These are phyloP conservation scores for Fusarium multiceps DNA, from an alignment of 2,329 filamentous ascomycete species.

Conservation along the genomic window DNA sequence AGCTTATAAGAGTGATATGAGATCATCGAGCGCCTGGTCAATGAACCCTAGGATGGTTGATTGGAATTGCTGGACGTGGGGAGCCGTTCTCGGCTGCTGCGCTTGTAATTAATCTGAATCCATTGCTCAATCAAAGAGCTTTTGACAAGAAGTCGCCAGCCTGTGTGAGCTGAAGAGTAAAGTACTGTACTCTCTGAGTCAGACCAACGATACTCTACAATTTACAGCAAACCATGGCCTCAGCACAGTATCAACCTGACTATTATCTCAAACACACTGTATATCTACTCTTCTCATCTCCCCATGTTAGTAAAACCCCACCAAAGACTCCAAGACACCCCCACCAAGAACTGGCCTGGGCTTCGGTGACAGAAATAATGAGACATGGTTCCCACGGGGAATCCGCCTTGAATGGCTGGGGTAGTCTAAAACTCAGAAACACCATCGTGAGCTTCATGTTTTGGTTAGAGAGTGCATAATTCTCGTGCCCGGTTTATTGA, in stretches of 20 bases:
- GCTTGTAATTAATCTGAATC: conserved; percentile 27
- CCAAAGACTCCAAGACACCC: conserved; percentile 34
- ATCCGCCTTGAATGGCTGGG: conserved; percentile 27
- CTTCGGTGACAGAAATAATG: conserved; percentile 30
- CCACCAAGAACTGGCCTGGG: conserved; percentile 33
- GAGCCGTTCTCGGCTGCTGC: conserved; percentile 28
- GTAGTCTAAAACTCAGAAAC: background rate
- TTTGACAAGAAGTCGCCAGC: conserved; percentile 8
- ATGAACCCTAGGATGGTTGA: conserved; percentile 13
- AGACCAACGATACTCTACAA: background rate
- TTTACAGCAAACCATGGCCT: background rate
- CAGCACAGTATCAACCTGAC: conserved; percentile 7
- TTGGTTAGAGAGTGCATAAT: background rate
- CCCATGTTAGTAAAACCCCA: conserved; percentile 36
- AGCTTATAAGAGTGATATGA: conserved; percentile 17
- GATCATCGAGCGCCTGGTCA: conserved; percentile 18
- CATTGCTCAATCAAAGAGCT: conserved; percentile 32
- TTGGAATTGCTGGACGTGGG: conserved; percentile 42
- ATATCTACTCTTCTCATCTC: background rate
- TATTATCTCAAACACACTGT: conserved; percentile 4
- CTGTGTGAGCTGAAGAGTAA: conserved; percentile 20
- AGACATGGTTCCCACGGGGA: conserved; percentile 30
- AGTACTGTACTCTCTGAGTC: conserved; percentile 41
- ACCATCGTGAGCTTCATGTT: conserved; percentile 25
- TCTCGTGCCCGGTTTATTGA: background rate